Percentiles rank a stretch among this genome's conserved stretches.
These are phyloP conservation scores for Plasmodium knowlesi DNA, from an alignment of 169 alveolate species.

Conservation along the genomic window DNA sequence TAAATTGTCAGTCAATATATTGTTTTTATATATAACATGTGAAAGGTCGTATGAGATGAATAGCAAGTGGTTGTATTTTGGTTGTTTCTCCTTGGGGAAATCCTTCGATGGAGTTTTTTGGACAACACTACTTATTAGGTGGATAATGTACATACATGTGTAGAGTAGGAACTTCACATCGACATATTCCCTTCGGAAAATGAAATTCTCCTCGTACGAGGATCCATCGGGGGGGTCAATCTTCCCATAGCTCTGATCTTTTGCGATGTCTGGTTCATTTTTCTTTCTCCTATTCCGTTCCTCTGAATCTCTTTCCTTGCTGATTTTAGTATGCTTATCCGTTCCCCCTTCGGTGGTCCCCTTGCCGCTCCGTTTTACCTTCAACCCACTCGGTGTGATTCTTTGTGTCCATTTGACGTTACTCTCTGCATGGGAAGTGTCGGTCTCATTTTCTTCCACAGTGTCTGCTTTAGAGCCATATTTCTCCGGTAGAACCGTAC, in stretches of 20 bases:
- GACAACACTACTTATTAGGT: background rate
- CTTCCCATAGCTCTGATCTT: no score
- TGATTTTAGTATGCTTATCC: background rate
- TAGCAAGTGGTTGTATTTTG: background rate
- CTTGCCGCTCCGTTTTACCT: background rate
- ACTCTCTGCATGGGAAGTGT: background rate
- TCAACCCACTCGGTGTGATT: background rate
- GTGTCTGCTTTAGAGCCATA: background rate
- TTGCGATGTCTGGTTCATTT: background rate
- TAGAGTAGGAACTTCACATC: constrained; percentile 50
- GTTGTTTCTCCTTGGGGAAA: background rate
- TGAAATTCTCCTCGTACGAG: background rate
- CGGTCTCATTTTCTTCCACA: background rate
- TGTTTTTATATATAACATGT: constrained; percentile 31
- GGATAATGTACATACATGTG: constrained; percentile 40
- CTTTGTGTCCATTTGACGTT: background rate
- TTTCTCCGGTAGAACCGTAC: background rate
- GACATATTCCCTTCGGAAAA: constrained; percentile 6
- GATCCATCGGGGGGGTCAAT: background rate
- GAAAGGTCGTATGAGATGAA: constrained; percentile 47
- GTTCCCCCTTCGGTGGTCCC: background rate
- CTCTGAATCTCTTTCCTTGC: background rate
- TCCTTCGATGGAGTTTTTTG: background rate
- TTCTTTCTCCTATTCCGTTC: background rate
- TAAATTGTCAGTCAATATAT: background rate